These are phyloP conservation scores for Chondrus crispus DNA, from an alignment of 23 red algal genomes.

Conservation along the genomic window DNA sequence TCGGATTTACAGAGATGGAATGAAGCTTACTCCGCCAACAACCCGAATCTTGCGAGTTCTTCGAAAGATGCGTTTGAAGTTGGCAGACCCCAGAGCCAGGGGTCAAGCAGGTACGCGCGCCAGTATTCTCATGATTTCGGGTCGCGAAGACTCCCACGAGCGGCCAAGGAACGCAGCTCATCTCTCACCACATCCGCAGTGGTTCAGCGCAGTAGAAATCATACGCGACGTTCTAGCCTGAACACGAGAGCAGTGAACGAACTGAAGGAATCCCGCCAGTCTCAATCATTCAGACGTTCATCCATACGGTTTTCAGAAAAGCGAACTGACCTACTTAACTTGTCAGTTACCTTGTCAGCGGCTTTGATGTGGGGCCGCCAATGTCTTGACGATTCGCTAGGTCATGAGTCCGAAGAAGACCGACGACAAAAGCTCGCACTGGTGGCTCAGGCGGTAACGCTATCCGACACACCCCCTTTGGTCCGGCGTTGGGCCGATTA, in stretches of 20 bases:
- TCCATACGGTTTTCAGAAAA: neutral
- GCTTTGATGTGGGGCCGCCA: neutral
- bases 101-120: no score
- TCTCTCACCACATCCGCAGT: neutral
- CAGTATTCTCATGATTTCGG: no score
- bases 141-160: neutral
- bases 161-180: neutral
- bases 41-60: no score
- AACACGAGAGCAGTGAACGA: neutral
- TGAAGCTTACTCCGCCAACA: no score
- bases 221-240: neutral
- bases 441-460: no score
- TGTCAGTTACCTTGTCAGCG: neutral
- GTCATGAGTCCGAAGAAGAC: neutral
- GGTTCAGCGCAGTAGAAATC: neutral
- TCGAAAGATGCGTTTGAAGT: no score
- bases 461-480: neutral
- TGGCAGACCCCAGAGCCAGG: no score
- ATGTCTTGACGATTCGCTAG: neutral
- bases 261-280: neutral
- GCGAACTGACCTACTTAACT: neutral
- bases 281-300: neutral
- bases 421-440: no score
- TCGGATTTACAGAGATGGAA: no score
- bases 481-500: constrained; percentile 3